Conservation (phyloP, 2,329 filamentous ascomycete genomes). For the Zymoseptoria pseudotritici region DNA sequence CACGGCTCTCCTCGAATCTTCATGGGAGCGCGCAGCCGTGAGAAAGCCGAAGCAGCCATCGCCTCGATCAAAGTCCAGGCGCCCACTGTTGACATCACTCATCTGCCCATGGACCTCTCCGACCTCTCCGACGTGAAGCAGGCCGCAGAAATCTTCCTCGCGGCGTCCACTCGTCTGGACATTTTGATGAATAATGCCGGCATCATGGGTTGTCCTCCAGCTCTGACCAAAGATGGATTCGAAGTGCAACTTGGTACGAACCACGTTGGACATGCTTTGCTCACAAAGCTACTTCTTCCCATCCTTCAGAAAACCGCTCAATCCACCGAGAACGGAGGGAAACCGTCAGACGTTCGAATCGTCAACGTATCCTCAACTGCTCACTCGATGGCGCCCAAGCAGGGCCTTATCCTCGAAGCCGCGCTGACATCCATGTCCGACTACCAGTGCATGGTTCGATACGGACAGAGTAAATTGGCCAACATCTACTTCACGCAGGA, state of each 20-base stretch:
- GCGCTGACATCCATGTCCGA: conserved; percentile 17
- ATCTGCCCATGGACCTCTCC: conserved; percentile 21
- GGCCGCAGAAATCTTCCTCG: conserved; percentile 9
- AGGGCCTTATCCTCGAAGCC: conserved; percentile 19
- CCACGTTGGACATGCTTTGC: conserved; percentile 26
- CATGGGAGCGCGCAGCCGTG: conserved; percentile 41
- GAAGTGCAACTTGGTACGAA: conserved; percentile 30
- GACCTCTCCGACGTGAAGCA: conserved; percentile 33
- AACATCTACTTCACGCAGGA: conserved; percentile 40
- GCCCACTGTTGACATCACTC: conserved; percentile 33
- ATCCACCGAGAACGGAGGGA: conserved; percentile 8
- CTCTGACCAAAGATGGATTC: conserved; percentile 22
- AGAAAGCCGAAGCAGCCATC: conserved; percentile 39
- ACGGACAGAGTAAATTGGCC: conserved; percentile 43
- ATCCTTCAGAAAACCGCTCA: conserved; percentile 16
- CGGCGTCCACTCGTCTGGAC: conserved; percentile 21
- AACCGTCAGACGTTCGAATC: conserved; percentile 18
- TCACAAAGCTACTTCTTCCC: conserved; percentile 23
- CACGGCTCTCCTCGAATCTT: conserved; percentile 48
- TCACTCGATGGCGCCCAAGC: conserved; percentile 7
- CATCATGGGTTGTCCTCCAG: conserved; percentile 16
- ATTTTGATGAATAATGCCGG: conserved; percentile 28
- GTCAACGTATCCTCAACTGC: conserved; percentile 22
- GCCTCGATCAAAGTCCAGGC: conserved; percentile 31
- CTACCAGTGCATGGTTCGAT: conserved; percentile 24